phyloP scores from a whole-genome alignment of 495 filamentous ascomycete genomes.

The Penicillium canescens region DNA sequence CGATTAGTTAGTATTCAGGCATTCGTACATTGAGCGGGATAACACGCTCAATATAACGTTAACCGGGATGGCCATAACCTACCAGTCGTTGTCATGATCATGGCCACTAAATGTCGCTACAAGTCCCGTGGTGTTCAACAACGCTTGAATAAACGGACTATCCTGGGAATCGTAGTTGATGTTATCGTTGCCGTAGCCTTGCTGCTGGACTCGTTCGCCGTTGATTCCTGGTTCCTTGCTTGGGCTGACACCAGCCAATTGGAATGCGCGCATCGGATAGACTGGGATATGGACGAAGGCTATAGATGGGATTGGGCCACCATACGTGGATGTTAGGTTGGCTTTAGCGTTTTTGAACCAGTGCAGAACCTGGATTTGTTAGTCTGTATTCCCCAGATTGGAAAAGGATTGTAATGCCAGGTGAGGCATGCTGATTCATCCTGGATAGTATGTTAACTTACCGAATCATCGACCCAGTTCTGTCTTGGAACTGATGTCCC shows the following conservation, averaged over 20 bases:
- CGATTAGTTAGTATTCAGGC: no score
- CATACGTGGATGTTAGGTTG: conserved; percentile 39
- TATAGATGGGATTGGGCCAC: conserved; percentile 54
- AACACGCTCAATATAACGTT: no score
- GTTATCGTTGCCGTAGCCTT: conserved; percentile 39
- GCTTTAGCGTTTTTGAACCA: conserved; percentile 57
- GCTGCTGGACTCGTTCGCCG: conserved; percentile 55
- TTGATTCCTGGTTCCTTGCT: conserved; percentile 62
- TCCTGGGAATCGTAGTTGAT: conserved; percentile 49
- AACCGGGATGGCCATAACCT: background rate
- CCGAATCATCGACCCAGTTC: conserved; percentile 34
- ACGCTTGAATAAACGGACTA: conserved; percentile 60
- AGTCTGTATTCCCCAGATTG: background rate
- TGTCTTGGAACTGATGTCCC: conserved; percentile 34
- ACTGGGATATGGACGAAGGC: conserved; percentile 71
- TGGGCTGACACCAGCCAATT: conserved; percentile 38
- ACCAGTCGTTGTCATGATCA: conserved; percentile 67
- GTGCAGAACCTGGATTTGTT: conserved; percentile 38
- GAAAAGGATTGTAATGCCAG: background rate
- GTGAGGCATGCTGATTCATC: no score
- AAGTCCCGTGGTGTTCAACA: conserved; percentile 53
- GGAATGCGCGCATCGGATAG: conserved; percentile 52
- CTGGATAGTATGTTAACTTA: background rate
- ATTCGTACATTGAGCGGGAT: no score
- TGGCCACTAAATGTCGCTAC: conserved; percentile 64